These are phyloP conservation scores for Huntiella moniliformis DNA, from an alignment of 2,329 filamentous ascomycete genomes.

Conservation along the genomic window DNA sequence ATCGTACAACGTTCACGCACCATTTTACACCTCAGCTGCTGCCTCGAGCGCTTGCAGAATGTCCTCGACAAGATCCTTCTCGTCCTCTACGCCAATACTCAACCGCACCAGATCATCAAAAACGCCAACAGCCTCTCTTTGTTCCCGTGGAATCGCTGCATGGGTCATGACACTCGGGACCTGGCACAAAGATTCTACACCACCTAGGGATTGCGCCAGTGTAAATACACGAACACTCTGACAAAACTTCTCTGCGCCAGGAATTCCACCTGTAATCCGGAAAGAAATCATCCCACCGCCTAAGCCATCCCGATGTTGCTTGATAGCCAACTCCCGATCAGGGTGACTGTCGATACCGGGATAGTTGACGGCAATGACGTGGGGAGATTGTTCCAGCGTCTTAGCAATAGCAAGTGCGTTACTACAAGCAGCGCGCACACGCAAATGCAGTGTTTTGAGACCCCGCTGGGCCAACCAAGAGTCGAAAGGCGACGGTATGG, in stretches of 20 bases:
- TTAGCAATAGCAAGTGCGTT: conserved; percentile 66
- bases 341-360: conserved; percentile 77
- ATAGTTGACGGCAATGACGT: conserved; percentile 87
- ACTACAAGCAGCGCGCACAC: conserved; percentile 62
- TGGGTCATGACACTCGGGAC: conserved; percentile 94
- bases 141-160: conserved; percentile 75
- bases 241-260: conserved; percentile 82
- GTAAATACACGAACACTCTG: conserved; percentile 77
- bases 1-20: too few species aligned
- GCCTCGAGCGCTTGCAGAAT: conserved; percentile 65
- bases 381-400: conserved; percentile 58
- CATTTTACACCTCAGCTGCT: conserved; percentile 22
- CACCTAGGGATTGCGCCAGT: conserved; percentile 78
- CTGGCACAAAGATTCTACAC: conserved; percentile 81
- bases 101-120: conserved; percentile 87
- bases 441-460: conserved; percentile 87
- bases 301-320: conserved; percentile 86
- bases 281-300: conserved; percentile 97
- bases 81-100: conserved; percentile 88
- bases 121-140: conserved; percentile 82
- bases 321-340: conserved; percentile 63
- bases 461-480: conserved; percentile 96
- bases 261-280: conserved; percentile 71
- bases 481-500: conserved; percentile 87
- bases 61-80: conserved; percentile 64